phyloP scores from a whole-genome alignment of 1,284 basidiomycete genomes.

The Heterobasidion parviporum region DNA sequence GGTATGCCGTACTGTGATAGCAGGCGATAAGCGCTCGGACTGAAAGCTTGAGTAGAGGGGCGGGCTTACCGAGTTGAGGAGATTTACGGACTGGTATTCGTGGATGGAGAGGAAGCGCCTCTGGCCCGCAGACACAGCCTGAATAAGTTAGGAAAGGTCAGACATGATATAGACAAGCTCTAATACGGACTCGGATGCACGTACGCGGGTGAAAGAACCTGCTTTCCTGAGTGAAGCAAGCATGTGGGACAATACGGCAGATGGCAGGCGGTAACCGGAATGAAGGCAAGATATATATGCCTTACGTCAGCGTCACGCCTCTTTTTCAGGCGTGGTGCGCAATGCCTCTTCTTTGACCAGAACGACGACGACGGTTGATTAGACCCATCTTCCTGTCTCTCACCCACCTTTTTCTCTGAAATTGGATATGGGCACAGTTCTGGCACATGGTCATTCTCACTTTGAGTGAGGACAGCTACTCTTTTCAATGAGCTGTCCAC shows the following conservation, averaged over 20 bases:
- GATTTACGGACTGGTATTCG: conserved; percentile 94
- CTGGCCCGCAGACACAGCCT: conserved; percentile 72
- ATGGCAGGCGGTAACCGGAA: neutral
- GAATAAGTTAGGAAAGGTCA: conserved; percentile 1
- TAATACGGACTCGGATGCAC: conserved; percentile 16
- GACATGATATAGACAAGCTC: neutral
- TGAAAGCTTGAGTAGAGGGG: neutral
- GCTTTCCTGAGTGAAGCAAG: conserved; percentile 55
- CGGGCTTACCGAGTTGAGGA: conserved; percentile 79
- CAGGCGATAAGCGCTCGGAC: neutral
- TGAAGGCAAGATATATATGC: neutral
- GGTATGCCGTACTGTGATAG: conserved; percentile 81
- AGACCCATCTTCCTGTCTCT: conserved; percentile 61
- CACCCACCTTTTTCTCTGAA: conserved; percentile 32
- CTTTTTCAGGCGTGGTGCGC: neutral
- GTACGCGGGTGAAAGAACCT: conserved; percentile 50
- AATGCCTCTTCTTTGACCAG: conserved; percentile 29
- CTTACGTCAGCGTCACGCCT: neutral
- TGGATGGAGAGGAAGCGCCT: conserved; percentile 95
- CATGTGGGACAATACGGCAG: conserved; percentile 31
- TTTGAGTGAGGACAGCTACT: conserved; percentile 72
- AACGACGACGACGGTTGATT: conserved; percentile 70
- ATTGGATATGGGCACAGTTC: conserved; percentile 34
- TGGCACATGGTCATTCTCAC: conserved; percentile 58
- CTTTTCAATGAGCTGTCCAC: conserved; percentile 51